Evolutionary conservation across 495 filamentous ascomycete genomes (phyloP), one percentile per base, ranked within the genome.

Genomic region (Letharia lupina): DNA sequence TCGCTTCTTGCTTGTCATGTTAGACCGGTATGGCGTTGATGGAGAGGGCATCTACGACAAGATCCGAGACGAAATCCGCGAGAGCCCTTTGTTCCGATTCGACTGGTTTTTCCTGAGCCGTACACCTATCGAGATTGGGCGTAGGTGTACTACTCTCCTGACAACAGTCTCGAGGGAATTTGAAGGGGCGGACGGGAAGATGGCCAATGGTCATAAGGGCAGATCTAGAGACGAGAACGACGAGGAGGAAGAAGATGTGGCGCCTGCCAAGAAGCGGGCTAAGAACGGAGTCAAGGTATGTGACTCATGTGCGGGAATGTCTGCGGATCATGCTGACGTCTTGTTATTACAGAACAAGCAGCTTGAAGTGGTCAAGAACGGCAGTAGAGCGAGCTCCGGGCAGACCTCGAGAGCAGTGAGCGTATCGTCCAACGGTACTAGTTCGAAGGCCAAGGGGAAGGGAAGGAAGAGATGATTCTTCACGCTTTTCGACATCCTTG

Each of bases 101-200:
- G 95, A 99, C 70, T 99, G 95, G 95, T 99, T 98, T 79, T 96
- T 98, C 81, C 81, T 99, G 39, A 93, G 89, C 71, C 84, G 95
- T 18, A 99, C 95, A 3, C 92, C 95, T 3, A 84, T 91, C 35
- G 95, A 99, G 77, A 89, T 99, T 69, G 85, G 89, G 65, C 86
- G 95, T 66, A 83, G 95, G 47, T 98, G 94, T 77, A 93, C 90
- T 54, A 99, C 95, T 3, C 82, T 99, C 45, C 84, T 99, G 65
- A 93, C 92, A 63, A 96, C 95, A 4, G 89, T 99, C 35, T 87
- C 91, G 42, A 86, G 93, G 73, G 95, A 99, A 76, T 96, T 97
- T 75, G 93, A 97, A 73, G 81, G 87, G 60, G 77, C 73, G 5
- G 85, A 87, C 56, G 74, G 77, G 0, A 84, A 82, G 66, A 59